phyloP scores from a whole-genome alignment of 179 eudicot genomes.

The Spergularia azorica region DNA sequence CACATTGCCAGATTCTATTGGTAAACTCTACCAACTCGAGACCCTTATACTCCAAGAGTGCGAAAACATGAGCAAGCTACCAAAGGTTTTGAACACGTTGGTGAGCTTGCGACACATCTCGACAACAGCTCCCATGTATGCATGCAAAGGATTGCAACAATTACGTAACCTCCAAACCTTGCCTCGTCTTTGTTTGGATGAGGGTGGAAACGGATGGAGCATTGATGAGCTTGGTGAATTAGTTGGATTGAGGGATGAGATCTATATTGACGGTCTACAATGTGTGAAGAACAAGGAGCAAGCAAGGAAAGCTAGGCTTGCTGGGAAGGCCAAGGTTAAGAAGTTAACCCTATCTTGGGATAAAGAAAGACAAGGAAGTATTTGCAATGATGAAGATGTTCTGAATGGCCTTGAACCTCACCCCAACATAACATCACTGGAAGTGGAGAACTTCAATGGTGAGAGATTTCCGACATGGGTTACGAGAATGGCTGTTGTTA shows the following conservation, averaged over 20 bases:
- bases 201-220: slow-evolving; percentile 15
- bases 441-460: slow-evolving; percentile 1
- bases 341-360: background rate
- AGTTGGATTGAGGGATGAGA: background rate
- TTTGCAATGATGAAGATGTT: slow-evolving; percentile 21
- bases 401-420: slow-evolving; percentile 28
- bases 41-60: slow-evolving; percentile 2
- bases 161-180: slow-evolving; percentile 13
- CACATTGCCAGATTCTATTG: slow-evolving; percentile 11
- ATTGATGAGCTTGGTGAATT: slow-evolving; percentile 17
- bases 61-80: slow-evolving; percentile 4
- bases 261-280: slow-evolving; percentile 14
- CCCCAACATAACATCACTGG: slow-evolving; percentile 13
- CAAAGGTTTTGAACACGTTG: background rate
- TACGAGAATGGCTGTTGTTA: slow-evolving; percentile 8
- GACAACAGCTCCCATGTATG: background rate
- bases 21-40: slow-evolving; percentile 21
- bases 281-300: slow-evolving; percentile 13
- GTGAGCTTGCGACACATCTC: slow-evolving; percentile 19
- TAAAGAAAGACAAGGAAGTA: background rate
- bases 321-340: background rate
- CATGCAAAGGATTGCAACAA: background rate
- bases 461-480: slow-evolving; percentile 20
- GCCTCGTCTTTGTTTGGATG: background rate
- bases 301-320: slow-evolving; percentile 12